These are phyloP conservation scores for Leccinum disarticulatum DNA, from an alignment of 768 basidiomycete genomes.

Conservation along the genomic window DNA sequence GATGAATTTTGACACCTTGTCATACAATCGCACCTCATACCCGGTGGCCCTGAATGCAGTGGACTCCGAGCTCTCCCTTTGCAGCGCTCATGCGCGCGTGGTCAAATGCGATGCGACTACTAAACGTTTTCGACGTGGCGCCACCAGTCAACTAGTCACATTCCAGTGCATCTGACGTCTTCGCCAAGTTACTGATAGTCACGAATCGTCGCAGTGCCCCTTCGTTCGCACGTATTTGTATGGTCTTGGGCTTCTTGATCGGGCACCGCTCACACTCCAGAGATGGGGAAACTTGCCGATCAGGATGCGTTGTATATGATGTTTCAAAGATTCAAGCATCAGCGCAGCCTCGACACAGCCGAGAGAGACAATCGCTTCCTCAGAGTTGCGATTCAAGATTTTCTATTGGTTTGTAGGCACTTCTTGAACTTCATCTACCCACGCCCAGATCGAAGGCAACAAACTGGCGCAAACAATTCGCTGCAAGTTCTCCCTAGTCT, in stretches of 20 bases:
- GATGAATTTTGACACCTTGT: background rate
- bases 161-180: background rate
- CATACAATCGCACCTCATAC: background rate
- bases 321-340: background rate
- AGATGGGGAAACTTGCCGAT: background rate
- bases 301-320: background rate
- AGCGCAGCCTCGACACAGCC: slow-evolving; percentile 11
- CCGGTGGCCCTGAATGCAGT: background rate
- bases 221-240: background rate
- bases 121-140: background rate
- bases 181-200: background rate
- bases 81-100: background rate
- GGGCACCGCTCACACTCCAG: background rate
- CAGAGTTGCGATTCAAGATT: background rate
- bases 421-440: background rate
- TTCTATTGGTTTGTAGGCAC: background rate
- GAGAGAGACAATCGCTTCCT: background rate
- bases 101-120: background rate
- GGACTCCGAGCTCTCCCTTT: background rate
- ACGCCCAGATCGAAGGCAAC: background rate
- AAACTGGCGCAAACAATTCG: background rate
- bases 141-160: background rate
- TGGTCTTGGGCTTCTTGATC: background rate
- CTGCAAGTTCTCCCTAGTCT: background rate
- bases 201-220: background rate